Percentiles rank a stretch among this genome's conserved stretches.
phyloP scores from a whole-genome alignment of 208 protist species.

The Crithidia mellificae region DNA sequence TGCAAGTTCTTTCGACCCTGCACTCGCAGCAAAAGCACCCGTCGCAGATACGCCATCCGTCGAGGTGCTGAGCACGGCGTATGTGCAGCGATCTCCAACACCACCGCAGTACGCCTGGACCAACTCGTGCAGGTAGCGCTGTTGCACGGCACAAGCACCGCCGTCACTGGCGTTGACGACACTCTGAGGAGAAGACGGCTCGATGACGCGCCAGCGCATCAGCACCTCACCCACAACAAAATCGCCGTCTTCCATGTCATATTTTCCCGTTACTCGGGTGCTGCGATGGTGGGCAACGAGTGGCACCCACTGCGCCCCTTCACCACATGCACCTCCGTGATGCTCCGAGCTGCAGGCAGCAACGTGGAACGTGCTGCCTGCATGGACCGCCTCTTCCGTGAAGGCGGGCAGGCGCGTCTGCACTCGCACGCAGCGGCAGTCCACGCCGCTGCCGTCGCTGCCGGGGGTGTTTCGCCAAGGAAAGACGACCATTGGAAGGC shows the following conservation, averaged over 20 bases:
- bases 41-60: too few species aligned
- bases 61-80: constrained; percentile 9
- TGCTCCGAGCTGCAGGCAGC: neutral
- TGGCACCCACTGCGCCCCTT: constrained; percentile 30
- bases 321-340: neutral
- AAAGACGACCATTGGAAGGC: constrained; percentile 8
- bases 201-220: constrained; percentile 19
- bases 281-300: constrained; percentile 5
- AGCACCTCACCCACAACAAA: constrained; percentile 22
- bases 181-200: neutral
- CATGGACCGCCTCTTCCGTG: neutral
- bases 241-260: neutral
- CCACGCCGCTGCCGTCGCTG: too few species aligned
- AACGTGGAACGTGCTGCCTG: constrained; percentile 13
- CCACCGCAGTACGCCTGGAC: constrained; percentile 23
- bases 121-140: constrained; percentile 5
- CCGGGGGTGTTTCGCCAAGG: constrained; percentile 6
- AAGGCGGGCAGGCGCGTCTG: constrained; percentile 2
- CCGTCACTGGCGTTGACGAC: neutral
- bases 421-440: constrained; percentile 17
- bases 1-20: too few species aligned
- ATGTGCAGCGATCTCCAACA: constrained; percentile 3
- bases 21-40: too few species aligned
- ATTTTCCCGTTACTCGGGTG: too few species aligned
- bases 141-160: neutral